A percentile compares a stretch with the other conserved stretches of the same genome.
Conservation (phyloP, 2,329 filamentous ascomycete species). For the Fusarium penzigii region DNA sequence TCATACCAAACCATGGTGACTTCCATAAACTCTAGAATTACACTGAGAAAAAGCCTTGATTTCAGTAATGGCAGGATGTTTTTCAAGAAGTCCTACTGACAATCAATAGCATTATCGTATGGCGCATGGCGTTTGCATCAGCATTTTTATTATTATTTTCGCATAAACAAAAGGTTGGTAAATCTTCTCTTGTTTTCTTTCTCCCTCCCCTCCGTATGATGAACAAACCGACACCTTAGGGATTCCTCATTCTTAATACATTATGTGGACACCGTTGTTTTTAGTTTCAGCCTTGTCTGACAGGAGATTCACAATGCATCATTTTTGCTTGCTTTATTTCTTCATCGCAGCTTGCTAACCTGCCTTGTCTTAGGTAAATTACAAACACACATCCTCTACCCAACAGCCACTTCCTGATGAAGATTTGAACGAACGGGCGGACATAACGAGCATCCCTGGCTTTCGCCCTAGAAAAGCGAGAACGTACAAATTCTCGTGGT, state of each 20-base stretch:
- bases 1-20: slow-evolving; percentile 62
- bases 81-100: slow-evolving; percentile 3
- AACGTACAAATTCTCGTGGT: slow-evolving; percentile 64
- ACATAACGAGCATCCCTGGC: slow-evolving; percentile 60
- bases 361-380: slow-evolving; percentile 44
- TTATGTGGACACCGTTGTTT: slow-evolving; percentile 61
- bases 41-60: slow-evolving; percentile 52
- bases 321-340: slow-evolving; percentile 17
- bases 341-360: slow-evolving; percentile 39
- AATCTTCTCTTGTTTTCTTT: slow-evolving; percentile 5
- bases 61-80: slow-evolving; percentile 13
- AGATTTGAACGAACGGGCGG: slow-evolving; percentile 70
- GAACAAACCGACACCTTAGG: slow-evolving; percentile 62
- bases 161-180: slow-evolving; percentile 49
- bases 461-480: slow-evolving; percentile 55
- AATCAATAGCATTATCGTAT: background rate
- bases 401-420: slow-evolving; percentile 53
- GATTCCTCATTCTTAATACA: slow-evolving; percentile 70
- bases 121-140: background rate
- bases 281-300: slow-evolving; percentile 72
- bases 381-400: slow-evolving; percentile 5
- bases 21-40: slow-evolving; percentile 50
- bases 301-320: slow-evolving; percentile 38
- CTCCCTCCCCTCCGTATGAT: slow-evolving; percentile 49
- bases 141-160: slow-evolving; percentile 7